phyloP scores from a whole-genome alignment of 192 early-diverging fungal genomes.

The Podila epicladia region DNA sequence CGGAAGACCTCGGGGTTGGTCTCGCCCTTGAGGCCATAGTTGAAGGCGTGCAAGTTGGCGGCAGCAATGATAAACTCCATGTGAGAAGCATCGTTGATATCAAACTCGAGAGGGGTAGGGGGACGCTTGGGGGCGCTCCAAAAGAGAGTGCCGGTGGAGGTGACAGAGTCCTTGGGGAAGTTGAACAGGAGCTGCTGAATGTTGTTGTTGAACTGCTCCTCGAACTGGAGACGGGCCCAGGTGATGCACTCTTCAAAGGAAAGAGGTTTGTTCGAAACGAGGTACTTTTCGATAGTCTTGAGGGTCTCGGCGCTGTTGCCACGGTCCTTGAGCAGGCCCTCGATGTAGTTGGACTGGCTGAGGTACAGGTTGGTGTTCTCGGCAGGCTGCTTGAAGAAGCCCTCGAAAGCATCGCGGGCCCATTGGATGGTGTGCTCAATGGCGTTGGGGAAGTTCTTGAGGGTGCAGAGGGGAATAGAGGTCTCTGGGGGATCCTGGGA shows the following conservation, averaged over 20 bases:
- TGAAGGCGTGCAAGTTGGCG: constrained; percentile 95
- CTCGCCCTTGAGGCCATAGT: constrained; percentile 92
- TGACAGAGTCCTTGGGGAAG: constrained; percentile 94
- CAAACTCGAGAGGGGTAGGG: constrained; percentile 85
- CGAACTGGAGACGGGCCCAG: constrained; percentile 94
- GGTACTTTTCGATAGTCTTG: constrained; percentile 75
- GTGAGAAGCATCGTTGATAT: constrained; percentile 80
- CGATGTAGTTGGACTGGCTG: constrained; percentile 85
- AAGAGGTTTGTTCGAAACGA: constrained; percentile 83
- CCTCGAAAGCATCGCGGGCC: constrained; percentile 98
- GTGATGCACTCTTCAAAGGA: constrained; percentile 91
- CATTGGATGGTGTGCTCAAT: constrained; percentile 94
- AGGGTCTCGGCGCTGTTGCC: constrained; percentile 83
- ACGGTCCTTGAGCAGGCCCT: constrained; percentile 78
- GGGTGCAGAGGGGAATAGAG: constrained; percentile 89
- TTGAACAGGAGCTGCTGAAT: constrained; percentile 97
- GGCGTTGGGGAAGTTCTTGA: constrained; percentile 91
- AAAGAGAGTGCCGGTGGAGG: constrained; percentile 90
- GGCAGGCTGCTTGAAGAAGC: constrained; percentile 88
- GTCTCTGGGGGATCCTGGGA: constrained; percentile 99
- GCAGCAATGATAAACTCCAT: constrained; percentile 91
- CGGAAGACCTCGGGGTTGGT: constrained; percentile 79
- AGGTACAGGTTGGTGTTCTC: constrained; percentile 97
- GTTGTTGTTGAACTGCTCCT: constrained; percentile 92
- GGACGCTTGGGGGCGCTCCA: constrained; percentile 98